Evolutionary conservation across 2,329 filamentous ascomycete genomes (phyloP).

Genomic region (Neocucurbitaria cava): DNA sequence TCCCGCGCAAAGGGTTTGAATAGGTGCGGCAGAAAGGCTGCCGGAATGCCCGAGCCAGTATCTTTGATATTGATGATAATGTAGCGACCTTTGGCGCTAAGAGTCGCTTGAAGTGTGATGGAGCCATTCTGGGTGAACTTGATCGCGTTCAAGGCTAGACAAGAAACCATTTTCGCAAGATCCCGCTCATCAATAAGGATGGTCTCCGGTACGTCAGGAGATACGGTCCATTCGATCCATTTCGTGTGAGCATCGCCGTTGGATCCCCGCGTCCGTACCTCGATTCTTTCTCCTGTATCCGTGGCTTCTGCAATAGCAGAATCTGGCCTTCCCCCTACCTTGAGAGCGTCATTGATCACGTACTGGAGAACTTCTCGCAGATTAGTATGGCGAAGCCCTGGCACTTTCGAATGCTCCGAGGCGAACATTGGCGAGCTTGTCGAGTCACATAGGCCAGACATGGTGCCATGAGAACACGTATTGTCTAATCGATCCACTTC

Average conservation of each 20-base stretch:
- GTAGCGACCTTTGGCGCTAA: constrained; percentile 60
- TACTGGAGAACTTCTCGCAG: constrained; percentile 59
- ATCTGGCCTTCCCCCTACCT: constrained; percentile 60
- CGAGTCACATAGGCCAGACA: constrained; percentile 31
- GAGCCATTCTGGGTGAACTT: constrained; percentile 73
- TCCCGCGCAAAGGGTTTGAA: constrained; percentile 75
- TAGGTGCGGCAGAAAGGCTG: constrained; percentile 69
- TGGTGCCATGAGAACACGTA: constrained; percentile 30
- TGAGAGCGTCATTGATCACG: constrained; percentile 60
- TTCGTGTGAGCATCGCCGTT: constrained; percentile 55
- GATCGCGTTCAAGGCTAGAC: constrained; percentile 70
- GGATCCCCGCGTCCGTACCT: constrained; percentile 54
- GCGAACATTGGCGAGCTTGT: constrained; percentile 42
- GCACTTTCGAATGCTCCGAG: constrained; percentile 51
- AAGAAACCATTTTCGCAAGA: constrained; percentile 68
- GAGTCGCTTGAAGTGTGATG: constrained; percentile 63
- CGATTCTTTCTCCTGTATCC: constrained; percentile 57
- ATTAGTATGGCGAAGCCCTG: constrained; percentile 56
- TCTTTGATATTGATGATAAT: constrained; percentile 69
- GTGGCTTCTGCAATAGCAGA: constrained; percentile 58
- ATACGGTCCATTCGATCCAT: constrained; percentile 59
- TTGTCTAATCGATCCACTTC: constrained; percentile 27
- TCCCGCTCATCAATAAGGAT: constrained; percentile 69
- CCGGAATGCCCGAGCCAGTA: constrained; percentile 72
- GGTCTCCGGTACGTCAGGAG: constrained; percentile 59